Percentiles rank a stretch among this genome's conserved stretches.
Conservation (phyloP, 2,329 filamentous ascomycete genomes). For the Pseudogymnoascus sp. region DNA sequence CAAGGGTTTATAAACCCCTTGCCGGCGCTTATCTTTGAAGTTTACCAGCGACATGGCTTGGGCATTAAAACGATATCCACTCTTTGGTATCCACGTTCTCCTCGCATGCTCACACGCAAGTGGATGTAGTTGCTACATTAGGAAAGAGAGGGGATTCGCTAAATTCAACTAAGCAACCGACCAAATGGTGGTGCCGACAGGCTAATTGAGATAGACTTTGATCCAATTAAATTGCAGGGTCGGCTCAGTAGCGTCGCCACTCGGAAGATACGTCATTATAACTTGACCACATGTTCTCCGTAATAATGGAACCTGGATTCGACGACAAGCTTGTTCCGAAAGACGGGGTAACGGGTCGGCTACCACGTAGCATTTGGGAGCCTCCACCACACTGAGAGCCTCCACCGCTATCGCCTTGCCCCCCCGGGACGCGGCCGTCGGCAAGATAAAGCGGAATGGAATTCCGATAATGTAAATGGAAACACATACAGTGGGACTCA, state of each 20-base stretch:
- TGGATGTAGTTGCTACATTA: not conserved
- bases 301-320: not conserved
- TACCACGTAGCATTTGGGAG: constrained; percentile 2
- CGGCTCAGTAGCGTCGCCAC: not conserved
- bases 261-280: not conserved
- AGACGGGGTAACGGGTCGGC: constrained; percentile 1
- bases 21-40: not conserved
- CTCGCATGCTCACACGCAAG: not conserved
- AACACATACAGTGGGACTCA: not conserved
- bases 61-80: not conserved
- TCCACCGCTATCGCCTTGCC: not conserved
- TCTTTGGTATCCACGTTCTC: not conserved
- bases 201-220: not conserved
- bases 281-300: not conserved
- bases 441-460: not conserved
- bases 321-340: not conserved
- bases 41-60: not conserved
- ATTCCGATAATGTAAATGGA: not conserved
- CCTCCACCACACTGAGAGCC: not conserved
- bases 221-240: constrained; percentile 1
- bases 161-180: not conserved
- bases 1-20: constrained; percentile 5
- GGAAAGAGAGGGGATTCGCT: not conserved
- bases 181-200: not conserved
- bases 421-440: not conserved